Evolutionary conservation across 768 basidiomycete genomes (phyloP).

Genomic region (Multifurca ochricompacta): DNA sequence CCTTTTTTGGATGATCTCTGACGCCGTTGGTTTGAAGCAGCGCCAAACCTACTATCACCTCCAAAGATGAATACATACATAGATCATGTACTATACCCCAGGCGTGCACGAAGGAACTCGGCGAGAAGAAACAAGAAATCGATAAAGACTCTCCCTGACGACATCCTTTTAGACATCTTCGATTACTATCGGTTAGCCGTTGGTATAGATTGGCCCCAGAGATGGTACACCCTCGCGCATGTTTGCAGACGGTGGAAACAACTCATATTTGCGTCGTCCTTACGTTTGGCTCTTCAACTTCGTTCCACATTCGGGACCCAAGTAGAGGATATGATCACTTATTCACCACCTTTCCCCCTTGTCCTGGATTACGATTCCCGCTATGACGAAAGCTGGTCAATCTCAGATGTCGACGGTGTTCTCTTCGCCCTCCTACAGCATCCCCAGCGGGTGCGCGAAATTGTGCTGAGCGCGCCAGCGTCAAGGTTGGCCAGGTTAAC

Average conservation of each 20-base stretch:
- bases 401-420: not conserved
- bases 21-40: no score
- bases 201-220: not conserved
- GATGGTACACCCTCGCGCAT: not conserved
- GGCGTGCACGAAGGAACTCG: no score
- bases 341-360: not conserved
- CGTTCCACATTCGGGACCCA: not conserved
- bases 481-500: not conserved
- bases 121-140: no score
- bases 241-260: not conserved
- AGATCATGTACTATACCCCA: no score
- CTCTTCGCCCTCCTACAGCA: not conserved
- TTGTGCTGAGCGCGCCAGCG: not conserved
- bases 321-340: not conserved
- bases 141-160: not conserved
- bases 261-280: not conserved
- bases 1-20: no score
- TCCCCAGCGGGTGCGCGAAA: not conserved
- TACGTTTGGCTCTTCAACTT: not conserved
- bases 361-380: not conserved
- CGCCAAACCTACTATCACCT: no score
- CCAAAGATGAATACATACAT: no score
- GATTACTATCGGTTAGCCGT: not conserved
- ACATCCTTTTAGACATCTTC: not conserved
- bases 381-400: not conserved